phyloP scores from a whole-genome alignment of 768 basidiomycete species.

The Kwoniella sp. region DNA sequence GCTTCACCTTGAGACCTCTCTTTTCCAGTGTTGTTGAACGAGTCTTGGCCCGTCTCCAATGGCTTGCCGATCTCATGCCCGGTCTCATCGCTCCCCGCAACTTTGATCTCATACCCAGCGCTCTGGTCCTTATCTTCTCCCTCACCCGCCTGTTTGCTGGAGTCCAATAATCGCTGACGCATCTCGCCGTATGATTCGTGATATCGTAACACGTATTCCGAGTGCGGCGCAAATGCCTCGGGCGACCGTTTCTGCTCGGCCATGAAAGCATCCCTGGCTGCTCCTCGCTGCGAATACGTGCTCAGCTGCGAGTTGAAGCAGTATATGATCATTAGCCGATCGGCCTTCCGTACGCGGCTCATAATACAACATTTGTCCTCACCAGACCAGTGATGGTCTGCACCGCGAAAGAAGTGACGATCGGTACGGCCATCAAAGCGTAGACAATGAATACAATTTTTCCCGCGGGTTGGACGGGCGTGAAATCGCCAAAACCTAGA shows the following conservation, averaged over 20 bases:
- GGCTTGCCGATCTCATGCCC: background rate
- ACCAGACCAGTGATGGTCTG: slow-evolving; percentile 51
- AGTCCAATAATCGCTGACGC: slow-evolving; percentile 19
- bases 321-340: background rate
- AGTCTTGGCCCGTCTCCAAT: background rate
- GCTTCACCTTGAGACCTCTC: background rate
- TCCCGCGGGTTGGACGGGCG: slow-evolving; percentile 43
- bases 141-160: background rate
- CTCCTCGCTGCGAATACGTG: slow-evolving; percentile 38
- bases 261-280: slow-evolving; percentile 19
- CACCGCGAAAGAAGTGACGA: slow-evolving; percentile 55
- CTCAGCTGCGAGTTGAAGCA: slow-evolving; percentile 25
- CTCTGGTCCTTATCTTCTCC: background rate
- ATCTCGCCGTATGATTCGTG: slow-evolving; percentile 34
- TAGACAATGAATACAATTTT: slow-evolving; percentile 55
- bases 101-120: background rate
- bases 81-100: background rate
- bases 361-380: slow-evolving; percentile 5
- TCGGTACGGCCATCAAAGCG: slow-evolving; percentile 54
- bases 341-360: background rate
- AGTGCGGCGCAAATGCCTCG: slow-evolving; percentile 42
- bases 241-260: slow-evolving; percentile 16
- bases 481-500: slow-evolving; percentile 53
- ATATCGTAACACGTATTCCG: slow-evolving; percentile 43
- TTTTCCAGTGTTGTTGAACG: background rate